Conservation (phyloP, 2,329 filamentous ascomycete species). For the Dactylellina drechsleri region DNA sequence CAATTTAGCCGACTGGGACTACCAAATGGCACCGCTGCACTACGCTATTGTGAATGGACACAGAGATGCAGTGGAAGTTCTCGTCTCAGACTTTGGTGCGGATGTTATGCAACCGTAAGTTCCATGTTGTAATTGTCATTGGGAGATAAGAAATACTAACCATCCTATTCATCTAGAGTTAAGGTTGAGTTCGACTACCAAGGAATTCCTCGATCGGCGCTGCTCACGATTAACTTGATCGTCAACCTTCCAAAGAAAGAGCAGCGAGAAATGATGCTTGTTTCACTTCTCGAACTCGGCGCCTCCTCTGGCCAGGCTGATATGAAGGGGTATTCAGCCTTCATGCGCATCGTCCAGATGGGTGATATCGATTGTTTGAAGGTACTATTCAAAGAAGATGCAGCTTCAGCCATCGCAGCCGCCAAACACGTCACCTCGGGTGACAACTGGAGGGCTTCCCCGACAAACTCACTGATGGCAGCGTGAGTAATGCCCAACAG, state of each 20-base stretch:
- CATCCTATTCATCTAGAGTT: constrained; percentile 49
- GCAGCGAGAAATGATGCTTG: constrained; percentile 66
- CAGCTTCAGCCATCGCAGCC: constrained; percentile 32
- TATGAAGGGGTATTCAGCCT: constrained; percentile 69
- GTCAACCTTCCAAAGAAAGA: constrained; percentile 72
- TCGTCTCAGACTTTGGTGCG: constrained; percentile 76
- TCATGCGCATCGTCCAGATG: constrained; percentile 72
- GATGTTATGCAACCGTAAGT: constrained; percentile 81
- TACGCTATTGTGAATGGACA: constrained; percentile 80
- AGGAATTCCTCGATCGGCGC: constrained; percentile 68
- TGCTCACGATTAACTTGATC: constrained; percentile 76
- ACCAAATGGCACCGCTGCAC: constrained; percentile 70
- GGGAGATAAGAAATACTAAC: constrained; percentile 27
- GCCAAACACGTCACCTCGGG: constrained; percentile 21
- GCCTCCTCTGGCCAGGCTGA: constrained; percentile 80
- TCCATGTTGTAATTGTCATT: constrained; percentile 60
- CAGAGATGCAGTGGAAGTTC: constrained; percentile 72
- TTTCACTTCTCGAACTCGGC: constrained; percentile 74
- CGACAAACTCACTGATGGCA: constrained; percentile 20
- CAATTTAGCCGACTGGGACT: constrained; percentile 81
- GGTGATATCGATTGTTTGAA: constrained; percentile 64
- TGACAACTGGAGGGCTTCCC: constrained; percentile 20
- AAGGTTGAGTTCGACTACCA: constrained; percentile 60
- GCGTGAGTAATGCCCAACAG: constrained; percentile 27
- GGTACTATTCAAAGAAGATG: constrained; percentile 61